Base-by-base conservation (phyloP, 208 protist species). In the Wallacemonas sp. region DNA sequence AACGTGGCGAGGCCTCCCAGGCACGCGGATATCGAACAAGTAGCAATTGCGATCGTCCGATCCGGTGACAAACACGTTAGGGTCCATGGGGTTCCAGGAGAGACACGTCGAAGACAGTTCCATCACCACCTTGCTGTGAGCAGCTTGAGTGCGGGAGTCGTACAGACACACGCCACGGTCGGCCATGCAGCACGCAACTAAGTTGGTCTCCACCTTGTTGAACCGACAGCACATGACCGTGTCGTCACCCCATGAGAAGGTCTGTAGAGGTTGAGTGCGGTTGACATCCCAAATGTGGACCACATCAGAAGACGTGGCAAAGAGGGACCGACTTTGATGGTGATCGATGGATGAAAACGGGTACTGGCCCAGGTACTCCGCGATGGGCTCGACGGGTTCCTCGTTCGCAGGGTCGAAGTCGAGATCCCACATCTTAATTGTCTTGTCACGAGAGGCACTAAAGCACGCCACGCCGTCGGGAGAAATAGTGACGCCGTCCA, bases 1-100 rank as follows among this genome's bases (percentile, higher is more conserved):
- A 21, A 99, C 94, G 63, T 89, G 93, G 24, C 92, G 83, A 0
- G 98, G 97, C 21, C 83, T 71, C 8, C 94, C 82, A 17, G 98
- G 86, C 12, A 97, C 78, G 24, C 98, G 88, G 73, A 99, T 98
- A 76, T 99, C 98, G 75, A 98, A 99, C 9, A 98, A 84, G 71
- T 99, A 99, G 50, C 97, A 89, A 62, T 99, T 99, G 60, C 96
- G 80, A 69, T 99, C 98, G 63, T 99, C 98, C 54, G 92, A 97
- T 15, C 95, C 98, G 0, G 88, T 89, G 6, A 97, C 94, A 66
- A 99, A 98, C 36, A 95, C 93, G 67, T 98, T 98, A n/a, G 98
- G 92, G 71, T 99, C 95, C 88, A 98, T 98, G 17, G 98, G 98
- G 76, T 98, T 99, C 98, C 98, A 99, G 46, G 89, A 73, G 3